Evolutionary conservation across 768 basidiomycete species (phyloP), one percentile per base, ranked within the genome.

Genomic region (Steccherinum ochraceum): DNA sequence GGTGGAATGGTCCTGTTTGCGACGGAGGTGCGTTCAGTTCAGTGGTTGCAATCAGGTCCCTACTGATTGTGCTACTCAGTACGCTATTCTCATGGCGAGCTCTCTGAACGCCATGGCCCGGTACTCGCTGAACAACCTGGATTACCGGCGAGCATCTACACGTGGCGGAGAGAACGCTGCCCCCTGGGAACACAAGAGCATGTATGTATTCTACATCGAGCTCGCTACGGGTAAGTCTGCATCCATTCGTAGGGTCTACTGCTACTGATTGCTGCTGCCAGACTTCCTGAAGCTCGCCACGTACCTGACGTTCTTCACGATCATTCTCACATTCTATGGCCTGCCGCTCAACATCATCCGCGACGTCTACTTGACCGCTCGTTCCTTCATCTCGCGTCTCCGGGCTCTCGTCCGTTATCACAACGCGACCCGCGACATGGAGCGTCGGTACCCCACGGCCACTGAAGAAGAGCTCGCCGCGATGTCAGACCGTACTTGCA

Each of bases 101-200:
- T 78, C 86, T 12, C 69, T 84, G 59, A 90, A 89, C 54, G 81
- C 86, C 16, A 80, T 86, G 41, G 75, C 84, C 46, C 92, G 95
- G 67, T 97, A 97, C 64, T 57, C 79, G 18, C 78, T 97, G 46
- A 90, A 87, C 40, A 67, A 86, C 13, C 77, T 89, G 54, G 96
- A 99, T 64, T 69, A 93, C 44, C 76, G 89, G 24, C 77, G 91
- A 20, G 92, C 93, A 2, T 79, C 82, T 45, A 72, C 74, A 48
- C 69, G 86, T 51, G 90, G 90, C 30, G 89, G 89, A 24, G 89
- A 88, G 66, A 87, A 86, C 65, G 83, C 89, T 1, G 85, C 93
- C 55, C 81, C 86, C 44, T 98, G 96, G 96, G 94, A 99, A 67
- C 87, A 93, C 62, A 98, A 97, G 75, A 93, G 90, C 72, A 94